Evolutionary conservation across 768 basidiomycete genomes (phyloP).

Genomic region (Asterophora lycoperdoides): DNA sequence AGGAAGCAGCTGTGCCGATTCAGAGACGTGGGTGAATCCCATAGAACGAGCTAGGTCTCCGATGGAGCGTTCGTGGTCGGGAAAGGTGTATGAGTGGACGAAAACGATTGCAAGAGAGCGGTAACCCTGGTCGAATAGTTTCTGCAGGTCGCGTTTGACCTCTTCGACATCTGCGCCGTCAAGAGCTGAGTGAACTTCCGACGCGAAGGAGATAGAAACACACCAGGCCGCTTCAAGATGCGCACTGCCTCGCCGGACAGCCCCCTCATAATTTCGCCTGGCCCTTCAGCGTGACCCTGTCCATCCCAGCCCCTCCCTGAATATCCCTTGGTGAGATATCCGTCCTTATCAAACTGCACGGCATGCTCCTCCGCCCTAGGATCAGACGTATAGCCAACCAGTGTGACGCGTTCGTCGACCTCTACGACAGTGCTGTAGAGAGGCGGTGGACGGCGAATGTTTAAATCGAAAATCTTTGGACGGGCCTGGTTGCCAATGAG

Average conservation of each 20-base stretch:
- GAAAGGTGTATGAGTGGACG: conserved; percentile 89
- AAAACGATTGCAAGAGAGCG: conserved; percentile 87
- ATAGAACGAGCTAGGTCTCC: conserved; percentile 70
- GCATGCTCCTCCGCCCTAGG: conserved; percentile 74
- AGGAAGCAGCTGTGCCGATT: conserved; percentile 81
- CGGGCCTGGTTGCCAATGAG: conserved; percentile 94
- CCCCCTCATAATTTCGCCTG: conserved; percentile 76
- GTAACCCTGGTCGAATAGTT: conserved; percentile 76
- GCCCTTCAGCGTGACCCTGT: conserved; percentile 65
- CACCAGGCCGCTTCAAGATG: conserved; percentile 72
- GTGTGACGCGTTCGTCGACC: conserved; percentile 87
- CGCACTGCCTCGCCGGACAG: conserved; percentile 88
- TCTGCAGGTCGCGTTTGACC: conserved; percentile 59
- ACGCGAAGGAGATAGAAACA: conserved; percentile 5
- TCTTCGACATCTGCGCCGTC: conserved; percentile 41
- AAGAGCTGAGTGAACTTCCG: conserved; percentile 2
- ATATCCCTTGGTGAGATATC: conserved; percentile 63
- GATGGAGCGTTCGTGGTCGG: conserved; percentile 74
- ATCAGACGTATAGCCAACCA: conserved; percentile 91
- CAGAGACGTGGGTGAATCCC: conserved; percentile 89
- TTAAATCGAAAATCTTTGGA: conserved; percentile 91
- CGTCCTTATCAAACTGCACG: conserved; percentile 70
- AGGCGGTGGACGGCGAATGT: conserved; percentile 73
- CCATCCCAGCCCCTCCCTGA: conserved; percentile 78
- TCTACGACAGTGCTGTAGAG: conserved; percentile 76